These are phyloP conservation scores for Angophora floribunda DNA, from an alignment of 345 rosid genomes.

Conservation along the genomic window DNA sequence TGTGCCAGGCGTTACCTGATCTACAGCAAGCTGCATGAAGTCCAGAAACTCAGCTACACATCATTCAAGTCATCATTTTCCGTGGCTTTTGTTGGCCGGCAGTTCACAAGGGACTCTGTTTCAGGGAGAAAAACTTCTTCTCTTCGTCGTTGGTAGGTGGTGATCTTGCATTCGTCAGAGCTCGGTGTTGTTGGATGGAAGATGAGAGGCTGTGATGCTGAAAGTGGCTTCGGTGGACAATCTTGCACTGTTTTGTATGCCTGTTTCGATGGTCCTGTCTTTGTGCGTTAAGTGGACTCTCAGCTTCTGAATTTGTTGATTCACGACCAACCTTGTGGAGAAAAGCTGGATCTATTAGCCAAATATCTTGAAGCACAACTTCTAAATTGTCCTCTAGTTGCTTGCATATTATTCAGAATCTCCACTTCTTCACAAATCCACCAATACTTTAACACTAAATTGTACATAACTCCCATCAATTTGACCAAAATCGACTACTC, in stretches of 20 bases:
- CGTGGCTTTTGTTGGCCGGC: neutral
- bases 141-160: neutral
- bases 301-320: neutral
- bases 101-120: neutral
- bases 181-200: neutral
- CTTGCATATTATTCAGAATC: neutral
- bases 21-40: neutral
- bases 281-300: neutral
- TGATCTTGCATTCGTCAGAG: neutral
- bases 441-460: neutral
- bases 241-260: neutral
- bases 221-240: neutral
- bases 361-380: accelerated
- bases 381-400: neutral
- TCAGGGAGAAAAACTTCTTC: neutral
- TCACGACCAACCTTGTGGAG: accelerated
- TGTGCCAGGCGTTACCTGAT: neutral
- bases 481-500: neutral
- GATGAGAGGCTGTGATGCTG: neutral
- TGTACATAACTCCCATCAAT: neutral
- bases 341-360: too few species aligned
- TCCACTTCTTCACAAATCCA: accelerated
- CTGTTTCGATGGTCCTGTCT: too few species aligned
- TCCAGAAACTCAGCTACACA: neutral
- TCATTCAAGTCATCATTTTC: neutral